A percentile compares a stretch with the other conserved stretches of the same genome.
Conservation (phyloP, 164 flowering plant genomes). For the Nymphaea colorata region DNA sequence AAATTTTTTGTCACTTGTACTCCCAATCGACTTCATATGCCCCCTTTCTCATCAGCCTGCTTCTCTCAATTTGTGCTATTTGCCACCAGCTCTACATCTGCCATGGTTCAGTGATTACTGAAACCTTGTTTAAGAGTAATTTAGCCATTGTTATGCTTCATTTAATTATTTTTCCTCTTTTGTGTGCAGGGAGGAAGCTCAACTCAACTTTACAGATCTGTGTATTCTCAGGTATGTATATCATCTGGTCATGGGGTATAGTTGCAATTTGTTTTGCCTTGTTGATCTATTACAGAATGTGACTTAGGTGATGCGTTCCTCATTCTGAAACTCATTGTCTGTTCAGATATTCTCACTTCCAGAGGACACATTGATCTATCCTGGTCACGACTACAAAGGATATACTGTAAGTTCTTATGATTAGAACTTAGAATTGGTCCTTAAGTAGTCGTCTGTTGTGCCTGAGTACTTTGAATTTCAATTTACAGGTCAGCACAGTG, state of each 20-base stretch:
- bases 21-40: too few relatives aligned
- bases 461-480: neutral
- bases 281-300: neutral
- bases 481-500: conserved; percentile 71
- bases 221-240: conserved; percentile 77
- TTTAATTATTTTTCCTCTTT: neutral
- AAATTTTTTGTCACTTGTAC: too few relatives aligned
- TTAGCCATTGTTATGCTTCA: too few relatives aligned
- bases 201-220: conserved; percentile 66
- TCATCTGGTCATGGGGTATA: neutral
- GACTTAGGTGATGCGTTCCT: neutral
- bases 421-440: too few relatives aligned
- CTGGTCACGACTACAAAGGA: conserved; percentile 96
- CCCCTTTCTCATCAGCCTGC: too few relatives aligned
- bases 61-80: too few relatives aligned
- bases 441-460: neutral
- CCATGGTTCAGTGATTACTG: too few relatives aligned
- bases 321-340: neutral
- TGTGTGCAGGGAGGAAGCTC: conserved; percentile 82
- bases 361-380: conserved; percentile 70
- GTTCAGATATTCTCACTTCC: conserved; percentile 86
- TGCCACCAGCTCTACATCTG: too few relatives aligned
- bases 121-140: too few relatives aligned
- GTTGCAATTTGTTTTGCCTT: neutral
- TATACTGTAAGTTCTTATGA: conserved; percentile 41